Evolutionary conservation across 1,284 basidiomycete genomes (phyloP).

Genomic region (Austroboletus niveus): DNA sequence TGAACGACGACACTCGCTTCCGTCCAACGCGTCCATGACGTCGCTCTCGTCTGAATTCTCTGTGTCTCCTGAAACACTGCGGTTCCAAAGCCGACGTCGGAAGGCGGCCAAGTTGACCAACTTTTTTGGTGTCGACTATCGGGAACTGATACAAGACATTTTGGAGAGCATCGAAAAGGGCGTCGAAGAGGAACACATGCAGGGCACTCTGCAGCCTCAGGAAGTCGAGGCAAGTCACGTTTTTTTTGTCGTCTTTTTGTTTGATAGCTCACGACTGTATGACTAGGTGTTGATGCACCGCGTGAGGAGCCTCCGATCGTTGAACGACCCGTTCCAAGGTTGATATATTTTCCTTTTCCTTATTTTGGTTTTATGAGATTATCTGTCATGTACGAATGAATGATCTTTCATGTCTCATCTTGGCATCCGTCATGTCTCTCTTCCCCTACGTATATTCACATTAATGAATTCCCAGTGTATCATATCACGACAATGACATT

Average conservation of each 20-base stretch:
- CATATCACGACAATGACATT: conserved; percentile 1
- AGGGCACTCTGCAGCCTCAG: conserved; percentile 59
- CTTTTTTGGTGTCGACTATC: conserved; percentile 82
- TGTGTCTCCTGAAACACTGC: conserved; percentile 41
- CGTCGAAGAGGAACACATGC: conserved; percentile 61
- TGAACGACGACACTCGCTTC: conserved; percentile 69
- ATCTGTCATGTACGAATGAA: not conserved
- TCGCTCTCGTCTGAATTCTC: conserved; percentile 55
- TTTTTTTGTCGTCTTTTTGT: not conserved
- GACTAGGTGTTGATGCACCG: conserved; percentile 59
- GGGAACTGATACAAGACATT: conserved; percentile 69
- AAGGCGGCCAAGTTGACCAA: conserved; percentile 76
- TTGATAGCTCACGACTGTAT: not conserved
- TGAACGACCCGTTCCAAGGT: conserved; percentile 41
- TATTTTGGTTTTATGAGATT: no score
- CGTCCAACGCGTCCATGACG: conserved; percentile 57
- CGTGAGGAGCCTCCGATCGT: conserved; percentile 57
- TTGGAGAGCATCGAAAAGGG: conserved; percentile 76
- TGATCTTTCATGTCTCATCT: conserved; percentile 4
- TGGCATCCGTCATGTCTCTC: conserved; percentile 1
- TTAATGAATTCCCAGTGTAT: conserved; percentile 24
- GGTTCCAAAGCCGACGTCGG: conserved; percentile 67
- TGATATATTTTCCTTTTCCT: conserved; percentile 2
- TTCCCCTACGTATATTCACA: conserved; percentile 15
- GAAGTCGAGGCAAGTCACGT: conserved; percentile 63